phyloP scores from a whole-genome alignment of 2,329 filamentous ascomycete species.

The Balansia obtecta region DNA sequence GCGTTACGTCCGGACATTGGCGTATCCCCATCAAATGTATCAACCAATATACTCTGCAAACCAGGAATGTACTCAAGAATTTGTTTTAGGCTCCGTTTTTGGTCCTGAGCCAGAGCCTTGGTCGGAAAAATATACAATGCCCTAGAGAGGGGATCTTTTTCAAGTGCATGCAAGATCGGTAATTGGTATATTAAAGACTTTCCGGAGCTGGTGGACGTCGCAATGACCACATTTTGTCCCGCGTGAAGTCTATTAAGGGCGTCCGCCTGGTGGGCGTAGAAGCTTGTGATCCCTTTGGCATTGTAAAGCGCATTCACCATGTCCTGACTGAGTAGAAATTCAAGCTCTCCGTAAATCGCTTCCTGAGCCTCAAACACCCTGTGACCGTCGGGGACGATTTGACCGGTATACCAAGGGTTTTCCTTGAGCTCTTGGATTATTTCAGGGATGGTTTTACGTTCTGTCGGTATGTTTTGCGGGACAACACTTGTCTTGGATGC shows the following conservation, averaged over 20 bases:
- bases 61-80: constrained; percentile 70
- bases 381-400: constrained; percentile 89
- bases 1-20: constrained; percentile 63
- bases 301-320: constrained; percentile 96
- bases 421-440: constrained; percentile 77
- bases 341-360: constrained; percentile 68
- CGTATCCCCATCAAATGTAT: constrained; percentile 95
- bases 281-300: constrained; percentile 67
- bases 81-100: constrained; percentile 76
- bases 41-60: constrained; percentile 64
- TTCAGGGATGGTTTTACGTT: constrained; percentile 68
- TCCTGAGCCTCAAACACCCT: constrained; percentile 80
- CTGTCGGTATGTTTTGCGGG: constrained; percentile 62
- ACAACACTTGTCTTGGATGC: constrained; percentile 31
- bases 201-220: constrained; percentile 90
- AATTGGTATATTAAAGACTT: constrained; percentile 98
- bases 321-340: constrained; percentile 77
- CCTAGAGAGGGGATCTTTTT: constrained; percentile 61
- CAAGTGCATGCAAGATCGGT: constrained; percentile 76
- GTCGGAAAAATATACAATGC: constrained; percentile 98
- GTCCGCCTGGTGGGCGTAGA: constrained; percentile 88
- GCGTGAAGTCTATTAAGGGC: constrained; percentile 80
- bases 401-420: constrained; percentile 77
- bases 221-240: constrained; percentile 78
- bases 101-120: constrained; percentile 91